A percentile compares a stretch with the other conserved stretches of the same genome.
These are phyloP conservation scores for Gloeopeniophorella convolvens DNA, from an alignment of 768 basidiomycete species.

Conservation along the genomic window DNA sequence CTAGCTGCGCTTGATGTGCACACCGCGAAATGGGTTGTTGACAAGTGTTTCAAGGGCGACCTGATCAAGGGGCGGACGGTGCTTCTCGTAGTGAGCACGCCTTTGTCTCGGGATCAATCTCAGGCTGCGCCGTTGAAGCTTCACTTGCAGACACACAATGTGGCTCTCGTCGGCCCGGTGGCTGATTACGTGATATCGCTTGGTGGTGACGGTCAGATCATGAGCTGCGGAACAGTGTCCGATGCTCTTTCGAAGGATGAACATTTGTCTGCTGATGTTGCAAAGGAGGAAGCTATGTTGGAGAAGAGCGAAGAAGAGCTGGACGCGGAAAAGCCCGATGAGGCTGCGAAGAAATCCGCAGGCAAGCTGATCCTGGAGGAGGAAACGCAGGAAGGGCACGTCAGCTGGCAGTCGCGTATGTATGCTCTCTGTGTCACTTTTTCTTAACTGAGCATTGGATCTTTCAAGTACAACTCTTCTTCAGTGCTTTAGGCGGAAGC, in stretches of 20 bases:
- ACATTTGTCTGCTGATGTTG: conserved; percentile 27
- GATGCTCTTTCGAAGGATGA: conserved; percentile 40
- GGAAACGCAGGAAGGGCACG: conserved; percentile 54
- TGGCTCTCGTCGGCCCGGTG: conserved; percentile 46
- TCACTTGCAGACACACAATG: conserved; percentile 47
- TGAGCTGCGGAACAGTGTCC: conserved; percentile 42
- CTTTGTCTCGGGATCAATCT: neutral
- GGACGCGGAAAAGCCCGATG: conserved; percentile 21
- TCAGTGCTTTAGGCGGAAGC: no score
- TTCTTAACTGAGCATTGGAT: no score
- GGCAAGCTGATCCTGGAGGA: conserved; percentile 63
- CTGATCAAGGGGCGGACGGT: conserved; percentile 45
- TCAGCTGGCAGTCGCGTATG: conserved; percentile 47
- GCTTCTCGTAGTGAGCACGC: conserved; percentile 39
- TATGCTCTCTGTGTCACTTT: no score
- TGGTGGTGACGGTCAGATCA: conserved; percentile 45
- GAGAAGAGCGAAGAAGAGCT: conserved; percentile 24
- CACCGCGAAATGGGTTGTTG: conserved; percentile 45
- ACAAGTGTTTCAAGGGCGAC: conserved; percentile 43
- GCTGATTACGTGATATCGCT: conserved; percentile 54
- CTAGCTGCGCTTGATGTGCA: conserved; percentile 48
- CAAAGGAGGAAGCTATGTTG: conserved; percentile 23
- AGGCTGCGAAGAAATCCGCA: conserved; percentile 25
- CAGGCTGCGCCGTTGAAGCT: neutral
- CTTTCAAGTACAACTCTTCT: no score